Percentiles rank a stretch among this genome's conserved stretches.
Evolutionary conservation across 805 yeast species (phyloP).

Genomic region (Wickerhamomyces xylosicus): DNA sequence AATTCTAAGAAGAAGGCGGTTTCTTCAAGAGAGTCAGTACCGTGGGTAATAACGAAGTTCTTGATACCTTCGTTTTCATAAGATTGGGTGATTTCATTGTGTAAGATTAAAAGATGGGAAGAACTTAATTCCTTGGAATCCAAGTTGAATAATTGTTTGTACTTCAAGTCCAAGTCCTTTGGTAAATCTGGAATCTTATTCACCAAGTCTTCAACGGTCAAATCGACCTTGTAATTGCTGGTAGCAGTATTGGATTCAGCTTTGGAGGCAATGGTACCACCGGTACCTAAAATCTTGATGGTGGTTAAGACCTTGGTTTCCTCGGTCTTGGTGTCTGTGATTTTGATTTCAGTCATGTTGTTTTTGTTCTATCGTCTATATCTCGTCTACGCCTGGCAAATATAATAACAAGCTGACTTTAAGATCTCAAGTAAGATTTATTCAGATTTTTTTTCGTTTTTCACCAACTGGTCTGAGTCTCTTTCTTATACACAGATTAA

Average conservation of each 20-base stretch:
- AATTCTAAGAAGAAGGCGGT: constrained; percentile 56
- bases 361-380: too few relatives aligned
- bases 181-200: constrained; percentile 50
- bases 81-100: constrained; percentile 35
- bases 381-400: too few relatives aligned
- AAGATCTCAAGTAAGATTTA: too few relatives aligned
- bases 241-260: constrained; percentile 36
- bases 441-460: too few relatives aligned
- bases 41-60: constrained; percentile 60
- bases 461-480: too few relatives aligned
- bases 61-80: constrained; percentile 33
- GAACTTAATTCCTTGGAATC: constrained; percentile 54
- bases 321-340: background rate
- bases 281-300: constrained; percentile 46
- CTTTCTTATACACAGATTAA: too few relatives aligned
- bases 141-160: constrained; percentile 52
- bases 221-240: constrained; percentile 45
- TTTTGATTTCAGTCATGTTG: background rate
- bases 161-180: constrained; percentile 43
- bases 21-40: constrained; percentile 62
- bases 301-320: constrained; percentile 4
- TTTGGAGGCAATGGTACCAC: constrained; percentile 52
- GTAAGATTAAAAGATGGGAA: constrained; percentile 32
- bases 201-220: constrained; percentile 43
- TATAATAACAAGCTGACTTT: too few relatives aligned